Evolutionary conservation across 2,329 filamentous ascomycete species (phyloP).

Genomic region (Colletotrichum sp.): DNA sequence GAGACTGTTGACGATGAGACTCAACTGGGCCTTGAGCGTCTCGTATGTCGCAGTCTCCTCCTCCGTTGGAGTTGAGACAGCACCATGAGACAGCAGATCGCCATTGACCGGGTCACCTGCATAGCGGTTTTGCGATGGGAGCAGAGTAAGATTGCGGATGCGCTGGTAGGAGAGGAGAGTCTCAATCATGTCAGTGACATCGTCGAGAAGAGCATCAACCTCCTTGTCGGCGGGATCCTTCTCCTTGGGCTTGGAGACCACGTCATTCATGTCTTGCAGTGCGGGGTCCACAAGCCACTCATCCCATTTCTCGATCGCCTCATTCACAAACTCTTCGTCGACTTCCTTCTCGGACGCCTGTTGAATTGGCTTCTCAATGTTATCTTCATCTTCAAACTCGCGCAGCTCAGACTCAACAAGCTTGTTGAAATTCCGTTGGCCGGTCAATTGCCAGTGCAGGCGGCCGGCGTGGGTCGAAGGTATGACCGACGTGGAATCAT

Average conservation of each 20-base stretch:
- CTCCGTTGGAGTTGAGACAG: slow-evolving; percentile 69
- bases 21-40: slow-evolving; percentile 75
- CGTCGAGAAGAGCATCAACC: slow-evolving; percentile 57
- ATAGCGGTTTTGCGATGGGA: slow-evolving; percentile 66
- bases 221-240: slow-evolving; percentile 11
- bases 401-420: slow-evolving; percentile 61
- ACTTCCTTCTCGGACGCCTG: slow-evolving; percentile 34
- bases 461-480: slow-evolving; percentile 70
- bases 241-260: slow-evolving; percentile 51
- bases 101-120: slow-evolving; percentile 67
- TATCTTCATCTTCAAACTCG: slow-evolving; percentile 42
- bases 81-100: slow-evolving; percentile 72
- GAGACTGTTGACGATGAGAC: slow-evolving; percentile 74
- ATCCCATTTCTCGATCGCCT: slow-evolving; percentile 64
- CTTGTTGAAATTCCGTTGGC: slow-evolving; percentile 68
- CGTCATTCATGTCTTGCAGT: slow-evolving; percentile 47
- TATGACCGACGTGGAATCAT: slow-evolving; percentile 74
- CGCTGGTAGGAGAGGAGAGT: slow-evolving; percentile 80
- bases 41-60: slow-evolving; percentile 70
- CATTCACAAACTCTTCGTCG: slow-evolving; percentile 57
- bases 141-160: slow-evolving; percentile 75
- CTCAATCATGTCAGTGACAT: slow-evolving; percentile 78
- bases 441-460: slow-evolving; percentile 79
- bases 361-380: slow-evolving; percentile 33
- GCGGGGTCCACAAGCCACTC: slow-evolving; percentile 62